Evolutionary conservation across 495 filamentous ascomycete genomes (phyloP), one percentile per base, ranked within the genome.

Genomic region (Aspergillus hancockii): DNA sequence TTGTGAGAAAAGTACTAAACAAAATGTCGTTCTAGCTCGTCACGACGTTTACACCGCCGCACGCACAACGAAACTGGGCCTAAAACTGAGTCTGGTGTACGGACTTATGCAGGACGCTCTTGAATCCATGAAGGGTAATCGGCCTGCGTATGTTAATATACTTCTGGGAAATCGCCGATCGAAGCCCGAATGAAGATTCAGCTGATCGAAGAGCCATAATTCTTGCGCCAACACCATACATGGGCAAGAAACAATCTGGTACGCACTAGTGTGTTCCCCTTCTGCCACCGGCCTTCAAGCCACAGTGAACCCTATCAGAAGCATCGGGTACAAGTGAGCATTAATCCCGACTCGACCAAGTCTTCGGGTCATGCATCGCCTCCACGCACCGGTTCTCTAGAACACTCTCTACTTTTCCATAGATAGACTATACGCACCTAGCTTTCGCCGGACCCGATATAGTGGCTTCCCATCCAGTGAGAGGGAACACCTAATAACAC

Each of bases 31-130:
- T 45, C 23, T 59, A 96, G 92, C 92, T 79, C 82, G 87, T 31
- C 91, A 96, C 62, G 89, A 92, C 52, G 75, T 93, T 31, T 83
- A 84, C 23, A 93, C 91, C 59, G 88, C 92, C 23, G 92, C 92
- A 41, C 85, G 92, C 60, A 92, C 90, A 40, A 88, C 91, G 47
- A 94, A 88, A 73, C 82, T 86, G 52, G 93, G 91, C 3, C 72
- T 97, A 49, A 81, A 87, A 55, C 80, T 88, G 47, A 92, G 93
- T n/a, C 61, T 96, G 3, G 80, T 73, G 22, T 97, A 90, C 75
- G 94, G 94, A 38, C 75, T 96, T 32, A 63, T 85, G 46, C 93
- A 98, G 73, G 94, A 96, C 73, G 76, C 75, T 34, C 55, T 92
- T 25, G 80, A 78, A 49, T 74, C 82, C 21, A 65, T 80, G 25